These are phyloP conservation scores for Carallia brachiata DNA, from an alignment of 345 rosid genomes.

Conservation along the genomic window DNA sequence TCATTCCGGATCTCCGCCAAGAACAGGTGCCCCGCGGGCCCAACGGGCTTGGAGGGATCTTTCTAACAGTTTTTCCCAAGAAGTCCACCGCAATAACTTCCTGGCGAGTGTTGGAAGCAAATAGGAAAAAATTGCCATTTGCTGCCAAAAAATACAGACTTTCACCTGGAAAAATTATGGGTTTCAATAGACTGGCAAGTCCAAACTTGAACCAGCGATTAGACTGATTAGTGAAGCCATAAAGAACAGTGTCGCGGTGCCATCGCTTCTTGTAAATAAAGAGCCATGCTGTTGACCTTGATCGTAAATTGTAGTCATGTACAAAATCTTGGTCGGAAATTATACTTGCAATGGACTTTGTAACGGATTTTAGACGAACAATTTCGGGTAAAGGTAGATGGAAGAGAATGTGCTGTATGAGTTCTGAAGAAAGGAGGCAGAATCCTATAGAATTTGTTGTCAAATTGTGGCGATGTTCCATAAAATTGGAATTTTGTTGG, in stretches of 20 bases:
- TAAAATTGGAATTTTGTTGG: not conserved
- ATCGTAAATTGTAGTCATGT: constrained; percentile 45
- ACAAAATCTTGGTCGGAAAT: constrained; percentile 58
- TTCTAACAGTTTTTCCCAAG: constrained; percentile 36
- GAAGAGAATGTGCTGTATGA: constrained; percentile 64
- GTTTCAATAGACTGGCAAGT: constrained; percentile 39
- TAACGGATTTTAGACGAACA: constrained; percentile 49
- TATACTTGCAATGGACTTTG: constrained; percentile 36
- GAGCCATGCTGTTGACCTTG: constrained; percentile 56
- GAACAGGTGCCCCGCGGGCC: constrained; percentile 81
- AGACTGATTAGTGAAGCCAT: constrained; percentile 51
- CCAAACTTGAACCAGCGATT: constrained; percentile 60
- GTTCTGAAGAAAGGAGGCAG: constrained; percentile 75
- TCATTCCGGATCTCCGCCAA: constrained; percentile 81
- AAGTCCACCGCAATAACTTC: constrained; percentile 58
- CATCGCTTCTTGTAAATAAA: constrained; percentile 75
- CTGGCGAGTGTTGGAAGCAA: constrained; percentile 55
- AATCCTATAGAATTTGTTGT: constrained; percentile 44
- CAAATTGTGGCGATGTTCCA: constrained; percentile 29
- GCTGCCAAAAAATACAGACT: constrained; percentile 59
- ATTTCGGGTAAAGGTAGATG: constrained; percentile 62
- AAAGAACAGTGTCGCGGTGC: constrained; percentile 49
- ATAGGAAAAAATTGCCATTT: constrained; percentile 51
- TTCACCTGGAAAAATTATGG: constrained; percentile 40
- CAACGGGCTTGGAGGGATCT: constrained; percentile 62